These are phyloP conservation scores for Leccinellum albellum DNA, from an alignment of 768 basidiomycete species.

Conservation along the genomic window DNA sequence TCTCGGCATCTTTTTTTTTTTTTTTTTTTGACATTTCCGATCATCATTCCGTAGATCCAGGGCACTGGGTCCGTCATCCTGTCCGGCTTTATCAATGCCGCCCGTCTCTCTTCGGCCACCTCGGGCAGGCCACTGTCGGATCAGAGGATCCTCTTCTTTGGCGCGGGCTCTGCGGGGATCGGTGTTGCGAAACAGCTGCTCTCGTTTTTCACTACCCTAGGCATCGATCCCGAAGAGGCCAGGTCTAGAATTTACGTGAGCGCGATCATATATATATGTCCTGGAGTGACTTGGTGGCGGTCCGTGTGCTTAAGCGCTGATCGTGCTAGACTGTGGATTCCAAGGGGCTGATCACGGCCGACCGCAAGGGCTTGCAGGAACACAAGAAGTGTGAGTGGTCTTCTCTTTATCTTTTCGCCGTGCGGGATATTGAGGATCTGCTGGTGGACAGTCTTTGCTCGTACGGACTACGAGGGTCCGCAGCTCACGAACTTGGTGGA, in stretches of 20 bases:
- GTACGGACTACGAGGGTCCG: slow-evolving; percentile 63
- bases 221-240: slow-evolving; percentile 64
- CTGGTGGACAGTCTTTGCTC: slow-evolving; percentile 54
- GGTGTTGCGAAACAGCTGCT: slow-evolving; percentile 51
- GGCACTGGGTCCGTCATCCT: slow-evolving; percentile 76
- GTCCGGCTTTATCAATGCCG: slow-evolving; percentile 73
- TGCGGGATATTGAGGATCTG: neutral
- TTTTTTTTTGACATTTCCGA: neutral
- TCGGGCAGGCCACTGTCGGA: slow-evolving; percentile 41
- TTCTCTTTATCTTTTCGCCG: neutral
- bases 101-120: slow-evolving; percentile 51
- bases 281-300: neutral
- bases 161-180: slow-evolving; percentile 51
- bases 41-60: slow-evolving; percentile 42
- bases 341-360: slow-evolving; percentile 69
- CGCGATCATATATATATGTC: slow-evolving; percentile 4
- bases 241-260: slow-evolving; percentile 62
- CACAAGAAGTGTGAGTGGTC: slow-evolving; percentile 64
- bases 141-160: slow-evolving; percentile 55
- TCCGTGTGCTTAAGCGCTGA: slow-evolving; percentile 10
- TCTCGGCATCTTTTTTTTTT: neutral
- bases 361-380: slow-evolving; percentile 62
- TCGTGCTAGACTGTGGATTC: slow-evolving; percentile 62
- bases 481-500: slow-evolving; percentile 57
- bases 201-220: slow-evolving; percentile 49